Base-by-base conservation (phyloP, 108 stramenopile genomes). In the Parietichytrium sp. region DNA sequence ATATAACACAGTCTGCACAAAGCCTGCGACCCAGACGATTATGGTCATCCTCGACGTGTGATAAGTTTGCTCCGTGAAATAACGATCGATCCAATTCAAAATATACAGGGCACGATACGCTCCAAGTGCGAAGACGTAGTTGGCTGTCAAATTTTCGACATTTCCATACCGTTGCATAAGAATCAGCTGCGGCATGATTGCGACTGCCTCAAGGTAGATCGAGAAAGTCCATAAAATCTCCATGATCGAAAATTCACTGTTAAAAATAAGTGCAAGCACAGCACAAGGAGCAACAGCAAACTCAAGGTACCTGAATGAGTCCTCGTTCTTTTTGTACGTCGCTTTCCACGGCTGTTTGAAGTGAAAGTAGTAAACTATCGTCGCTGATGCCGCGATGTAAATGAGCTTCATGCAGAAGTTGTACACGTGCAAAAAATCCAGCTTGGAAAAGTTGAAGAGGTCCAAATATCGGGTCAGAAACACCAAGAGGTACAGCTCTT, bases 101-200 rank as follows among this genome's bases (percentile, higher is more conserved):
- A 99, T 96, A 90, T 99, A 99, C 7, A 99, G 86, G 18, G 89
- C 94, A 30, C 97, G 92, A 84, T 99, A 99, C 47, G 93, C 88
- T 54, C 97, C 98, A 92, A 99, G 93, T 80, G 95, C 93, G 84
- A 96, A 94, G 83, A 99, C 92, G 88, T 98, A 99, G 85, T 98
- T 94, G 25, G 95, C 95, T 16, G 97, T 98, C 80, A 99, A 87
- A 90, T 97, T 99, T 87, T 97, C 96, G 18, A 97, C 93, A 54
- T 98, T 96, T 27, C 96, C 89, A 85, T 94, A 97, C 18, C 97
- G 92, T 85, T 98, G 96, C 86, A 99, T 83, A 10, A 98, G 93
- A 51, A 98, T 95, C 42, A 99, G 86, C 83, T 99, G 98, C 13
- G 98, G 98, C 52, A 99, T 79, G 80, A 99, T 98, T 16, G 96